A percentile compares a stretch with the other conserved stretches of the same genome.
Conservation (phyloP, 192 early-diverging fungal species). For the Umbelopsis vinacea region DNA sequence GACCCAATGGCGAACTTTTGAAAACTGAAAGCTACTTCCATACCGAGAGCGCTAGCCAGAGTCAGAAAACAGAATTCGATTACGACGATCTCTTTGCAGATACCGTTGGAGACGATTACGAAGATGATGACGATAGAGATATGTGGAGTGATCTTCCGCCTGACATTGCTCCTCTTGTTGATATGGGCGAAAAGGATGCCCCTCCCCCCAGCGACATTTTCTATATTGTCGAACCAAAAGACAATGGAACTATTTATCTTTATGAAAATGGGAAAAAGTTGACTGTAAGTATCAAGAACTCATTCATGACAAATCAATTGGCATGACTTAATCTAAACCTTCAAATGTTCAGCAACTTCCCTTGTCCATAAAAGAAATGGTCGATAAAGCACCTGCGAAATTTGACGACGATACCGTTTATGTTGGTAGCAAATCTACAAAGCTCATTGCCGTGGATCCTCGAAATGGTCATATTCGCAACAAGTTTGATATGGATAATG, state of each 20-base stretch:
- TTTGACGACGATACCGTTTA: slow-evolving; percentile 60
- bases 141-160: slow-evolving; percentile 12
- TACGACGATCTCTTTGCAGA: slow-evolving; percentile 20
- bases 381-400: slow-evolving; percentile 61
- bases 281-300: slow-evolving; percentile 47
- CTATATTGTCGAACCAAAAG: slow-evolving; percentile 77
- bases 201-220: slow-evolving; percentile 45
- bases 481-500: slow-evolving; percentile 56
- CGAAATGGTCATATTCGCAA: slow-evolving; percentile 62
- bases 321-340: neutral
- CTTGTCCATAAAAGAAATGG: slow-evolving; percentile 72
- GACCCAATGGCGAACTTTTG: slow-evolving; percentile 53
- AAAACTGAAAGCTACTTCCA: slow-evolving; percentile 37
- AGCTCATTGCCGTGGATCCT: slow-evolving; percentile 74
- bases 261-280: slow-evolving; percentile 55
- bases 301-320: neutral
- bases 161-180: slow-evolving; percentile 14
- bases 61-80: slow-evolving; percentile 4
- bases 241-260: slow-evolving; percentile 69
- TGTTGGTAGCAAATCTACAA: slow-evolving; percentile 68
- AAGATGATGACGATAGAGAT: neutral
- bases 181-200: slow-evolving; percentile 14
- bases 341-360: slow-evolving; percentile 57
- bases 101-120: neutral
- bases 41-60: slow-evolving; percentile 28